These are phyloP conservation scores for Salisapilia sapeloensis DNA, from an alignment of 352 stramenopile genomes.

Conservation along the genomic window DNA sequence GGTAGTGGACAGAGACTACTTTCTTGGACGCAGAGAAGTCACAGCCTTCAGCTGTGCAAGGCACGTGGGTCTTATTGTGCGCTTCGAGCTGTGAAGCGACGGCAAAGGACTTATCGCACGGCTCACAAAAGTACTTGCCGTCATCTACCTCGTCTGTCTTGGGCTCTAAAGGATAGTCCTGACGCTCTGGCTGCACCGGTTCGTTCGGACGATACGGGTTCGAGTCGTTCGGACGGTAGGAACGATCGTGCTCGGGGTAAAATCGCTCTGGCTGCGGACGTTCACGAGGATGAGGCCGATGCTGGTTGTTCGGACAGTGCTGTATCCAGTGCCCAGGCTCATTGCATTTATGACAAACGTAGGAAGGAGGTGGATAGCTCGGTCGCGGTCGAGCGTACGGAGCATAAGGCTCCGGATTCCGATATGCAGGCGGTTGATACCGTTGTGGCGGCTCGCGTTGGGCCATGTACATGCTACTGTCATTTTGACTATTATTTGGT, in stretches of 20 bases:
- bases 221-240: constrained; percentile 1
- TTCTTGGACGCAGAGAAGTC: constrained; percentile 60
- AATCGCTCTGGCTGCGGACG: constrained; percentile 2
- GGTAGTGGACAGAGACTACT: constrained; percentile 48
- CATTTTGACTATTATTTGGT: too few species aligned
- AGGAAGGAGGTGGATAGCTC: constrained; percentile 42
- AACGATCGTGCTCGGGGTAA: constrained; percentile 1
- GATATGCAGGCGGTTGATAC: too few species aligned
- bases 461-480: too few species aligned
- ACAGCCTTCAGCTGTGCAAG: constrained; percentile 30
- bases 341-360: constrained; percentile 64
- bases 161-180: constrained; percentile 5
- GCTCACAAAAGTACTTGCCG: constrained; percentile 25
- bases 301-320: constrained; percentile 21
- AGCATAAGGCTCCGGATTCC: too few species aligned
- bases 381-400: too few species aligned
- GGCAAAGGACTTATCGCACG: constrained; percentile 54
- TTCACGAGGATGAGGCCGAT: constrained; percentile 3
- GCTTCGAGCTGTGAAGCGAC: constrained; percentile 54
- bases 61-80: constrained; percentile 52
- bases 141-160: neutral
- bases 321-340: constrained; percentile 70
- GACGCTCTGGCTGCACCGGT: constrained; percentile 4
- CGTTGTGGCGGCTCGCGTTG: too few species aligned
- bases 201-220: constrained; percentile 1